These are phyloP conservation scores for Gentiana dahurica DNA, from an alignment of 257 asterid species.

Conservation along the genomic window DNA sequence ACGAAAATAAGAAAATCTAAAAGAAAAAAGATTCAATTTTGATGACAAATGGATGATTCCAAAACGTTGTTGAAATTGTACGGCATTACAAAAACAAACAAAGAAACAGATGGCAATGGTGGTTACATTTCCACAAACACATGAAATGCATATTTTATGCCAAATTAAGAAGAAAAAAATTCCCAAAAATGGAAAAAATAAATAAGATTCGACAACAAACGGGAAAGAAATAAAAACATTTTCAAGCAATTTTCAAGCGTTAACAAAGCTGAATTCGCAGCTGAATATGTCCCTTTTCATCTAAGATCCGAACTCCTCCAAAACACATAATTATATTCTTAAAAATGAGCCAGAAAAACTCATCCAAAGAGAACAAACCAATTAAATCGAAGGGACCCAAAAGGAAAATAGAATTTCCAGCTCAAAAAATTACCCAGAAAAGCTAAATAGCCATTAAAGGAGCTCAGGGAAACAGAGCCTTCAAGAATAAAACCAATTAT, in stretches of 20 bases:
- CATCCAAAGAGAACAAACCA: background rate
- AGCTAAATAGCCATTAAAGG: slow-evolving; percentile 35
- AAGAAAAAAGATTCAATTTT: background rate
- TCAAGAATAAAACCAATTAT: slow-evolving; percentile 1
- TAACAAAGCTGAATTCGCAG: too few relatives aligned
- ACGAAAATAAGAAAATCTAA: background rate
- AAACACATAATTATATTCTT: background rate
- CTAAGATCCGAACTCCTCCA: slow-evolving; percentile 1
- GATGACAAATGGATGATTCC: background rate
- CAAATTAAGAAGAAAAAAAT: background rate
- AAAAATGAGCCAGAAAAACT: background rate
- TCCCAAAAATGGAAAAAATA: background rate
- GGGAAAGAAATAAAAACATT: background rate
- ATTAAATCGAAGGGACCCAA: background rate
- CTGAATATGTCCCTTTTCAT: background rate
- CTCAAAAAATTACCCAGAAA: slow-evolving; percentile 26
- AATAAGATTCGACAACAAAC: background rate
- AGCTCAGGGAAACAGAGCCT: slow-evolving; percentile 37
- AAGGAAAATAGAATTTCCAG: background rate
- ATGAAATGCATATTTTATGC: background rate
- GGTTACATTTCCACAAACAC: slow-evolving; percentile 1
- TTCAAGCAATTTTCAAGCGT: background rate
- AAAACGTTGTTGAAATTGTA: background rate
- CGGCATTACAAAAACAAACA: background rate
- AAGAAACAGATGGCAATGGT: slow-evolving; percentile 1